Base-by-base conservation (phyloP, 306 rosid genomes). In the Senna tora region DNA sequence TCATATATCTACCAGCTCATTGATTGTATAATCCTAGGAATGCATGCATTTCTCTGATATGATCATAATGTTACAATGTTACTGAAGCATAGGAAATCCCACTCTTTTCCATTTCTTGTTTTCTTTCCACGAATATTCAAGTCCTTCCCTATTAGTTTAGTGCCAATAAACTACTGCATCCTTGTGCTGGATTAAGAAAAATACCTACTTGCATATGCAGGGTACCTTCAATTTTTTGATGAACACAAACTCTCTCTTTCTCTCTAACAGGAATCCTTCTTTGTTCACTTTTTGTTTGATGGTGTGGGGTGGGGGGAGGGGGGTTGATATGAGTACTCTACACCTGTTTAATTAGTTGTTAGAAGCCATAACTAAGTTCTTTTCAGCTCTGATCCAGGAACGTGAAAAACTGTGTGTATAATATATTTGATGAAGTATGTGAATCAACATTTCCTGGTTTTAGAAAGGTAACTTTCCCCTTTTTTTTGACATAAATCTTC, bases 391-490 rank as follows among this genome's bases (percentile, higher is more conserved):
- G 66, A 57, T 77, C 50, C 88, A 94, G 98, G 92, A 83, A 91
- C 81, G 34, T 75, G 84, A 94, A 91, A 75, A 79, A 32, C 77
- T 78, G 76, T 67, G 90, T 91, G 47, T 91, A 91, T 80, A 78
- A 86, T 82, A 89, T 94, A 72, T 84, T 87, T 81, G 96, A 87
- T 69, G 86, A 87, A 74, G 90, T 88, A 34, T 74, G 78, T 52
- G 86, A 89, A 80, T 75, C 89, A 38, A 84, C 73, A 71, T 85
- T 82, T 87, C 96, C 96, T 79, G 91, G 89, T 75, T 91, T 89
- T 84, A 64, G 67, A 76, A 65, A 81, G 95, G 99, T 89, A 79
- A 82, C 38, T 71, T 63, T 67, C 16, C 72, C 33, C 39, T 50
- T 74, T 83, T 68, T 25, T 67, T 82, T 76, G 54, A 60, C 65